Base-by-base conservation (phyloP, 2,329 filamentous ascomycete species). In the Neodidymelliopsis sp. region DNA sequence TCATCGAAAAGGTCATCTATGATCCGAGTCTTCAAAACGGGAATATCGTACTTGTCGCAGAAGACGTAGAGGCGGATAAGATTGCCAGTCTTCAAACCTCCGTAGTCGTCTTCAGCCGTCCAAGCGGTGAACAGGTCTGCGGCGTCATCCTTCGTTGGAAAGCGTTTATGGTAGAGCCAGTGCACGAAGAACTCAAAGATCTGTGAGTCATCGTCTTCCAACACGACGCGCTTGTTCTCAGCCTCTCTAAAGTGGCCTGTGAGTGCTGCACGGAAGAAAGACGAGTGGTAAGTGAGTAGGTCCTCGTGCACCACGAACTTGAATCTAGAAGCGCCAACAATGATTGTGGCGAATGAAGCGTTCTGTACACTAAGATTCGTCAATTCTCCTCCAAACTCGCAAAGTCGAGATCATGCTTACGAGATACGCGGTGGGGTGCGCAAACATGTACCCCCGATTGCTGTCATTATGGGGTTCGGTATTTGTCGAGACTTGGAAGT, bases 101-200 rank as follows among this genome's bases (percentile, higher is more conserved):
- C 42, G 3, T 13, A 2, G 4, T 35, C 22, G 12, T 35, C 16
- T 8, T 38, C 30, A 7, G 13, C 7, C 5, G 10, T 31, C 37
- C 44, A 50, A 6, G 36, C 7, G 2, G 12, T n/a, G 6, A 45
- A 34, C 11, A 45, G 20, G 8, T 36, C 33, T 10, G 10, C 13
- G 3, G 42, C 27, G 6, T 45, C 20, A 19, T 18, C 11, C 19
- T 25, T 15, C 3, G 4, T 6, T 3, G 48, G 55, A 8, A 60
- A 38, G 0, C 30, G 28, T 20, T 51, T 28, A 15, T 56, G 37
- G 20, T 60, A 56, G 10, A 60, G 28, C 57, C 57, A 63, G 25
- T 60, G 46, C n/a, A 55, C 30, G 27, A 55, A 53, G 30, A 49
- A 35, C 35, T 59, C 45, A 38, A 60, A 58, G 4, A 18, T 42